Evolutionary conservation across 139 green algal species (phyloP), one percentile per base, ranked within the genome.

Genomic region (Chlamydomonas applanata): DNA sequence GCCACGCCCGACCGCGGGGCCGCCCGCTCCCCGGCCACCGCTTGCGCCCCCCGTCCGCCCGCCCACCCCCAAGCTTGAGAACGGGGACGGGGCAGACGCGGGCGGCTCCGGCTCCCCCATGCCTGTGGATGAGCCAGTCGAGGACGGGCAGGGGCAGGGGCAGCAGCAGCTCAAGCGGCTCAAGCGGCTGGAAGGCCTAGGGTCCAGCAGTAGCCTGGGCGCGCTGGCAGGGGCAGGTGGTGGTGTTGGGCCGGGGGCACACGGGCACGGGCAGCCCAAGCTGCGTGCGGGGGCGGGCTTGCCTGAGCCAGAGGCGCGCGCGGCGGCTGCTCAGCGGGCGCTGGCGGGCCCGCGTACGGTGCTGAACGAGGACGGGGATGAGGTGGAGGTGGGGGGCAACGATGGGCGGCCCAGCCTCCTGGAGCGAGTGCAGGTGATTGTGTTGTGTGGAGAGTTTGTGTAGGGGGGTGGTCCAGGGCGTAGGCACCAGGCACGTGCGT

Each of bases 371-470:
- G 34, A 65, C 24, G 35, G 19, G 52, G 36, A 69, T 33, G 36
- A 79, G 40, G 65, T 75, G 53, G 56, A 44, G 36, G 40, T 63
- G 54, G 17, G 46, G 1, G 27, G 67, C n/a, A 71, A 67, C 75
- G 54, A 82, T 16, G 77, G 65, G 57, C 20, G 53, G 30, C 49
- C 66, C 19, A 61, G 67, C 64, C 67, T 79, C 52, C 61, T 68
- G 44, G 16, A n/a, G 24, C 44, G 67, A 64, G 64, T 77, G 53
- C 61, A 76, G 40, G 40, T 49, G 40, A 49, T 7, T 19, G 7
- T 19, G 7, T 19, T 49, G 40, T 49, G 40, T 49, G 40, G 40
- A 19, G 40, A 11, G 40, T 49, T 7, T 49, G 40, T 49, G 40
- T 11, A 49, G 11, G n/a, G n/a, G n/a, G n/a, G n/a, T n/a, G n/a